phyloP scores from a whole-genome alignment of 192 early-diverging fungal species.

The Spizellomyces sp. region DNA sequence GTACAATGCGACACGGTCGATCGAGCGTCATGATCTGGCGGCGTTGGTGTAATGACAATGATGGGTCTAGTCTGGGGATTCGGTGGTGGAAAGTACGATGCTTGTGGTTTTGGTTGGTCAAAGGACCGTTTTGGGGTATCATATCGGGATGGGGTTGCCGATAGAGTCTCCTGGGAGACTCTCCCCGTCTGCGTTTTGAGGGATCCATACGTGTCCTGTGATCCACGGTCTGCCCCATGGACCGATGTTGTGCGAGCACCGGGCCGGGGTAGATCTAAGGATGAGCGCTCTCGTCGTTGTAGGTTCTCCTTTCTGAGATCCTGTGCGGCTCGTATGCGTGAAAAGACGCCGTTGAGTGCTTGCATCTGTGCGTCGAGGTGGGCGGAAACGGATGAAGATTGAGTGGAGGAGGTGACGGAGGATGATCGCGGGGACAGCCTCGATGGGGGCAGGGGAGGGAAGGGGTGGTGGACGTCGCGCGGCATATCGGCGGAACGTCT shows the following conservation, averaged over 20 bases:
- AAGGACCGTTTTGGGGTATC: not conserved
- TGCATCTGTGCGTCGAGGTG: constrained; percentile 2
- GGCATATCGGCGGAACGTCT: no score
- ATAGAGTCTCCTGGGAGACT: not conserved
- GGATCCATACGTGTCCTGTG: not conserved
- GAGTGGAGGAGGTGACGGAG: not conserved
- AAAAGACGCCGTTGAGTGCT: constrained; percentile 5
- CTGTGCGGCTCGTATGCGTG: constrained; percentile 3
- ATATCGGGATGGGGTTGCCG: not conserved
- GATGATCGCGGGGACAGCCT: not conserved
- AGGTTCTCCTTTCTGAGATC: constrained; percentile 4
- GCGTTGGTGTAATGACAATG: not conserved
- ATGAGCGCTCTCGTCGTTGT: not conserved
- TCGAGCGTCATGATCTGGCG: not conserved
- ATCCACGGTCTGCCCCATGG: not conserved
- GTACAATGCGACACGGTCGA: not conserved
- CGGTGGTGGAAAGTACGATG: not conserved
- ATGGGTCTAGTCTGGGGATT: not conserved
- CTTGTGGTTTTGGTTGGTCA: not conserved
- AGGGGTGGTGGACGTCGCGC: not conserved
- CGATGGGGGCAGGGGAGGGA: not conserved
- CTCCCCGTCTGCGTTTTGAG: not conserved
- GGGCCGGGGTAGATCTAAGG: no score
- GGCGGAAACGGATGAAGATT: constrained; percentile 1
- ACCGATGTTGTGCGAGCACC: no score